Base-by-base conservation (phyloP, 805 yeast species). In the Yamadazyma sp. region DNA sequence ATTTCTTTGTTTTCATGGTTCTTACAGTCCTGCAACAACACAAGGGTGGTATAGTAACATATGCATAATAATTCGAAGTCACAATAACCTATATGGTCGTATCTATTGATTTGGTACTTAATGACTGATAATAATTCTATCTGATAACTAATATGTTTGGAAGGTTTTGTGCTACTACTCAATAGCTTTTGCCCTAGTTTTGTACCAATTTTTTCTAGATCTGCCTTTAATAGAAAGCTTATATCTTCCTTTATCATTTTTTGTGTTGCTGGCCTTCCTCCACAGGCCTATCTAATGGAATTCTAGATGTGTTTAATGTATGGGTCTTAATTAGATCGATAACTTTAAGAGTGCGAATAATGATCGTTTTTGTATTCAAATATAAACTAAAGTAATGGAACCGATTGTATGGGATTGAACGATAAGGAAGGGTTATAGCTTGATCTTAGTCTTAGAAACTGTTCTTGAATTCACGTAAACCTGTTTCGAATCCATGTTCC, bases 401-500 rank as follows among this genome's bases (percentile, higher is more conserved):
- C n/a, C n/a, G n/a, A n/a, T n/a, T n/a, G n/a, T n/a, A n/a, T n/a
- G n/a, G n/a, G n/a, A n/a, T n/a, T n/a, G n/a, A n/a, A n/a, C n/a
- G n/a, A n/a, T n/a, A n/a, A n/a, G n/a, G n/a, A n/a, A n/a, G n/a
- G n/a, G n/a, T n/a, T n/a, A n/a, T n/a, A n/a, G n/a, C n/a, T n/a
- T n/a, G n/a, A n/a, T n/a, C n/a, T n/a, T n/a, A n/a, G n/a, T n/a
- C n/a, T n/a, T 18, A 4, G 22, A 35, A 25, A 22, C 19, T 30
- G 12, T 44, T 44, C 25, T 34, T 41, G 35, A 70, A 79, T 32
- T 67, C 68, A 23, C 58, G 56, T 22, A 76, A 46, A 0, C 87
- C 97, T 30, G 73, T 72, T 32, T 75, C 76, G 50, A 76, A 88
- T 0, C 96, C 97, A 47, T 83, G 94, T 18, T 82, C 87, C 83